Base-by-base conservation (phyloP, 305 asterid genomes). In the Caryopteris hybrid region DNA sequence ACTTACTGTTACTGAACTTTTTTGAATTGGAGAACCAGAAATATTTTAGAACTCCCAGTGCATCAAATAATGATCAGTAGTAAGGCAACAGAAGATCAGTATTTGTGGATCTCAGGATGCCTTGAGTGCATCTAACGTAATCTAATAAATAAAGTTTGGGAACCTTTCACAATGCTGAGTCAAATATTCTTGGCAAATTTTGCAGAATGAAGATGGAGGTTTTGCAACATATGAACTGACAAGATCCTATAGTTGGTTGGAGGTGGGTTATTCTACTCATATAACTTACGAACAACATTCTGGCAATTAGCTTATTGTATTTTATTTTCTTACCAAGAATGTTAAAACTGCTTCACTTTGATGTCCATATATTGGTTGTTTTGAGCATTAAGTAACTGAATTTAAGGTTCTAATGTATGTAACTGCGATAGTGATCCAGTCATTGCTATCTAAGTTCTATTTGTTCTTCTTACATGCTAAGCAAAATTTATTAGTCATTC, bases 201-300 rank as follows among this genome's bases (percentile, higher is more conserved):
- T 76, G 67, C 92, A 88, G 97, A 92, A 92, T 65, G 60, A 45
- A 13, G 81, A 43, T 56, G 99, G 99, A 27, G 96, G 99, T 41
- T 83, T 87, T 73, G 99, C 99, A 68, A 79, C 99, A 17, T 91
- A 94, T 83, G 99, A 94, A 79, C 90, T 94, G 74, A 83, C 99
- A 66, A 86, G 99, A 79, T 91, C 99, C 72, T 94, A 91, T 83
- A 81, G 92, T 60, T 94, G 98, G 99, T 79, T 94, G 80, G 99
- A 94, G 96, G 99, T 94, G 83, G 68, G 67, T 63, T 50, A 43
- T 74, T 53, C 39, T 51, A n/a, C 54, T 52, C 69, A 20, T 68
- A 68, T 41, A 14, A 54, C 42, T 64, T 38, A 31, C 59, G 27
- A 48, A 53, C 64, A 61, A n/a, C 23, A 36, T 25, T 54, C 42